Base-by-base conservation (phyloP, 2,329 filamentous ascomycete species). In the Davidsoniella eucalypti region DNA sequence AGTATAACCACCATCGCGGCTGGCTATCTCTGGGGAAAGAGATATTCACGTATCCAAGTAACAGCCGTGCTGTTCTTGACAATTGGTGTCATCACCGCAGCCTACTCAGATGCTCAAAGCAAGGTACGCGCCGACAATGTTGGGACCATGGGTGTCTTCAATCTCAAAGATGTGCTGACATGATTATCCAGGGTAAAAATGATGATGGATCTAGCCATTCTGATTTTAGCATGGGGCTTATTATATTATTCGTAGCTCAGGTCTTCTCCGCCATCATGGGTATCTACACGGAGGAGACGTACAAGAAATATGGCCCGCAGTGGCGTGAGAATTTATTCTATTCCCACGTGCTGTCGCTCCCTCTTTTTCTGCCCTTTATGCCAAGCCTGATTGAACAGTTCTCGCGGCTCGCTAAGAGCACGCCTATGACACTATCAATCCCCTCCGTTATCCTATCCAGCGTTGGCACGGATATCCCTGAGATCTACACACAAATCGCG, bases 271-370 rank as follows among this genome's bases (percentile, higher is more conserved):
- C 92, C 18, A 83, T 88, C 60, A 95, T 96, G 82, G 92, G 92
- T 4, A 75, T 95, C 26, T 96, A 94, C 63, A 90, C 90, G 0
- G 88, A 98, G 63, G 80, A 87, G 56, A 86, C 88, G 1, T 98
- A 96, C 67, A 75, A 75, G 52, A 75, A 74, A 51, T 87, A 94
- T 63, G 87, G 88, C 5, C 84, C 84, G 26, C 83, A 92, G 63
- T 96, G 92, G 87, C 84, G 82, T 58, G 92, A 96, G 64, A 94
- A 94, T 56, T 73, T 98, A 10, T 96, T 98, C 68, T 98, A 96
- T 68, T 93, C 85, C 1, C 80, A 84, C 56, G 63, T 86, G 6
- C 70, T 90, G 18, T 85, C 82, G 0, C 67, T 92, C 41, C 84
- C 85, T 0, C 70, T 92, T 18, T 92, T 90, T 60, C 59, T 84